Evolutionary conservation across 495 filamentous ascomycete species (phyloP).

Genomic region (Penicillium bovifimosum): DNA sequence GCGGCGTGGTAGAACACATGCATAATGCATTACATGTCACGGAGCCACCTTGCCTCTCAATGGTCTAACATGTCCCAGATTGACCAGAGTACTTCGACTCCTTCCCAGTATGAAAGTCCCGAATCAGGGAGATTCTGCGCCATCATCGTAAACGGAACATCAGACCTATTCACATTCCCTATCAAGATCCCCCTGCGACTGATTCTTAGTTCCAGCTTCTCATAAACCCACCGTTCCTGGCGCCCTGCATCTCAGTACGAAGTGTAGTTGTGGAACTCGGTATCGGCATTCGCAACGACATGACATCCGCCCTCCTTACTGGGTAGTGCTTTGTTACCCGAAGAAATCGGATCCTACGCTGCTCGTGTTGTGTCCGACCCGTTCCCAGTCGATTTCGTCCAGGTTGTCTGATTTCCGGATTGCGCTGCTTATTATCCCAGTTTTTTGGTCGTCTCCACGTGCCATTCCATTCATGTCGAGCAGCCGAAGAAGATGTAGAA

Average conservation of each 20-base stretch:
- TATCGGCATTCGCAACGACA: conserved; percentile 49
- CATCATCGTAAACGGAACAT: conserved; percentile 59
- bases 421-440: conserved; percentile 70
- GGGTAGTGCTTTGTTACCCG: conserved; percentile 69
- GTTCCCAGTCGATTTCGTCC: conserved; percentile 82
- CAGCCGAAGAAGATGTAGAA: conserved; percentile 76
- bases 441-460: conserved; percentile 60
- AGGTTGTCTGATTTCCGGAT: conserved; percentile 76
- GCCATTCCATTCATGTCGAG: conserved; percentile 59
- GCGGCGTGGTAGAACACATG: too few relatives aligned
- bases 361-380: conserved; percentile 41
- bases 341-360: conserved; percentile 83
- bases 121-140: conserved; percentile 46
- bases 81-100: conserved; percentile 31
- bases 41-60: conserved; percentile 9
- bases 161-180: conserved; percentile 69
- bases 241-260: conserved; percentile 73
- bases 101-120: conserved; percentile 31
- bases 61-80: conserved; percentile 29
- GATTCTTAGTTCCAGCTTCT: conserved; percentile 51
- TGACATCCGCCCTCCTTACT: conserved; percentile 56
- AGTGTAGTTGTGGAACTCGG: conserved; percentile 66
- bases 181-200: conserved; percentile 45
- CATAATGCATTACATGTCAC: too few relatives aligned
- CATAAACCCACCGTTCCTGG: conserved; percentile 74